Evolutionary conservation across 2,329 filamentous ascomycete genomes (phyloP).

Genomic region (Dactylellina sp.): DNA sequence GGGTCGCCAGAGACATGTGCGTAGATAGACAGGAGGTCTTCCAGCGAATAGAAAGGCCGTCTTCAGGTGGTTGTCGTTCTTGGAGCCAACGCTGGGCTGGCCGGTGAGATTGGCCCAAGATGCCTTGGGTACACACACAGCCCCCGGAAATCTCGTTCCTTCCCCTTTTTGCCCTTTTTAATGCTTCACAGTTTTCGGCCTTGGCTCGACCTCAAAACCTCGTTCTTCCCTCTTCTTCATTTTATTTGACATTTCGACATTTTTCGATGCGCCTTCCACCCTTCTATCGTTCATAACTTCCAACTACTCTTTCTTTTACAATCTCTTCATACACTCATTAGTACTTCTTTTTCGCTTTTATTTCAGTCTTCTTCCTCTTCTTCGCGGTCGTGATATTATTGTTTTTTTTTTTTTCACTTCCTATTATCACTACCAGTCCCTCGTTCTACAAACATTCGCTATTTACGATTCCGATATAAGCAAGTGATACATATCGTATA

Average conservation of each 20-base stretch:
- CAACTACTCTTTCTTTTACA: conserved; percentile 51
- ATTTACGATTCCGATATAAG: conserved; percentile 40
- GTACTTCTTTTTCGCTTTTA: conserved; percentile 58
- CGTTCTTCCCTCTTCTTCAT: conserved; percentile 12
- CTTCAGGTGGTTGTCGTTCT: background rate
- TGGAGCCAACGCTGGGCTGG: background rate
- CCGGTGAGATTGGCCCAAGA: conserved; percentile 30
- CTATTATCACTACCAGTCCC: background rate
- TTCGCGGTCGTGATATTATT: conserved; percentile 54
- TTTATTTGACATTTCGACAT: conserved; percentile 47
- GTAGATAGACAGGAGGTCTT: background rate
- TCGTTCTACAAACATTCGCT: conserved; percentile 28
- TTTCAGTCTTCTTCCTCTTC: conserved; percentile 50
- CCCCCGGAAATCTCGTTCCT: background rate
- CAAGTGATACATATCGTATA: conserved; percentile 8
- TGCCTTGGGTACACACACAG: background rate
- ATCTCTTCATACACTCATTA: conserved; percentile 60
- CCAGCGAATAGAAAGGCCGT: background rate
- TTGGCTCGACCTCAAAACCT: conserved; percentile 26
- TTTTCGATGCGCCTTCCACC: conserved; percentile 27
- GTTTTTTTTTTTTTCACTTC: conserved; percentile 24
- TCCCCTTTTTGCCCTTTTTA: background rate
- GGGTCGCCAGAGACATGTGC: too few species aligned
- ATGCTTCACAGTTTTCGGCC: conserved; percentile 39
- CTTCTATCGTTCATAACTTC: conserved; percentile 17